Evolutionary conservation across 306 rosid species (phyloP).

Genomic region (Trifolium subterraneum): DNA sequence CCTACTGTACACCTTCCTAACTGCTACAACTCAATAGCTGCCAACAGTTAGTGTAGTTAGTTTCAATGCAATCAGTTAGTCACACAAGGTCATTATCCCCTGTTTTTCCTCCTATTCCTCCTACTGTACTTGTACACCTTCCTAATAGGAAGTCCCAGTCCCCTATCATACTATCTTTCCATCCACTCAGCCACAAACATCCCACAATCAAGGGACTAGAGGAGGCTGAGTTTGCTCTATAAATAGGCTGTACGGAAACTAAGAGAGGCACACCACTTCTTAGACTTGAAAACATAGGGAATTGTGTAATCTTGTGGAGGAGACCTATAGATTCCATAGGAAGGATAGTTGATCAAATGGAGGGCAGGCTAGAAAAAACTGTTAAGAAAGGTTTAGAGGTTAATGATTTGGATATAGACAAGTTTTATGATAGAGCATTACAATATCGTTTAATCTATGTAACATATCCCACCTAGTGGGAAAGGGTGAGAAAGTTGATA

Average conservation of each 20-base stretch:
- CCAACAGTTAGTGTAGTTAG: too few relatives aligned
- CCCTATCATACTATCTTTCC: neutral
- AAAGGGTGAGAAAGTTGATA: slow-evolving; percentile 9
- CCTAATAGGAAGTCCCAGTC: too few relatives aligned
- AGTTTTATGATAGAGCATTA: neutral
- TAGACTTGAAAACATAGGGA: neutral
- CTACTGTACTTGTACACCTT: too few relatives aligned
- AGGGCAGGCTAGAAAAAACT: neutral
- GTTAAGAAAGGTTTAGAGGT: neutral
- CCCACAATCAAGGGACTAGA: neutral
- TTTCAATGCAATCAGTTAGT: too few relatives aligned
- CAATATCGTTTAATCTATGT: neutral
- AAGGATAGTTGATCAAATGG: neutral
- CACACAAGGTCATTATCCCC: too few relatives aligned
- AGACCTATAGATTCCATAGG: neutral
- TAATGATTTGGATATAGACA: neutral
- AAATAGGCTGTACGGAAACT: neutral
- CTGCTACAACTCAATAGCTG: too few relatives aligned
- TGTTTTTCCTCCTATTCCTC: too few relatives aligned
- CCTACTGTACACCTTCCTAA: too few relatives aligned
- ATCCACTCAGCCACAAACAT: neutral
- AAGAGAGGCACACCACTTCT: neutral
- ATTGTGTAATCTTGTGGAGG: neutral
- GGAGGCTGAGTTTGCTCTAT: neutral
- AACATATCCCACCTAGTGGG: neutral